phyloP scores from a whole-genome alignment of 495 filamentous ascomycete species.

The Penicillium canariense region DNA sequence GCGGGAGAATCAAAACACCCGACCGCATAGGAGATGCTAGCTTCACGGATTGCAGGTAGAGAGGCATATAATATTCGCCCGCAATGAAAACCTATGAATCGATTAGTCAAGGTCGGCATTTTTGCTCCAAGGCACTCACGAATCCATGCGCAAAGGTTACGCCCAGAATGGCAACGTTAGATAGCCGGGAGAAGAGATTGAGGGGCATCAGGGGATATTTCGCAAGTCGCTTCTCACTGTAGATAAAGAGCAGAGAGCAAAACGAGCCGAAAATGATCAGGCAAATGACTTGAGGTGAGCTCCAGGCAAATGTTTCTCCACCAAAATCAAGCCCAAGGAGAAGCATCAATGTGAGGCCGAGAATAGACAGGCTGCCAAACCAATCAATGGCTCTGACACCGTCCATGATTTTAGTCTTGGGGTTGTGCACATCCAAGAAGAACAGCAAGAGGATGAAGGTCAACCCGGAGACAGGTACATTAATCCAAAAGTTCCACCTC shows the following conservation, averaged over 20 bases:
- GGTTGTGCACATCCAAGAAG: conserved; percentile 60
- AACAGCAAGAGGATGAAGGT: conserved; percentile 57
- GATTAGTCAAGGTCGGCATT: conserved; percentile 2
- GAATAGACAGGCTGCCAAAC: conserved; percentile 65
- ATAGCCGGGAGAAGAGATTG: conserved; percentile 55
- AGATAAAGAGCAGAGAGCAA: conserved; percentile 60
- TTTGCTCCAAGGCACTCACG: no score
- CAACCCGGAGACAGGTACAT: conserved; percentile 58
- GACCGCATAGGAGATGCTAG: conserved; percentile 50
- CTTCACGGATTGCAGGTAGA: conserved; percentile 56
- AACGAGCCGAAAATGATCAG: conserved; percentile 70
- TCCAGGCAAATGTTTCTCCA: conserved; percentile 70
- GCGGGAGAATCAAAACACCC: conserved; percentile 52
- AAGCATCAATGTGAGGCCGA: conserved; percentile 72
- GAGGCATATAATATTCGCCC: conserved; percentile 56
- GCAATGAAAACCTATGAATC: conserved; percentile 44
- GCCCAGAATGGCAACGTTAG: conserved; percentile 57
- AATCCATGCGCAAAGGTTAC: conserved; percentile 54
- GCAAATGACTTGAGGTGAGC: conserved; percentile 70
- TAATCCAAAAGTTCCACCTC: conserved; percentile 74
- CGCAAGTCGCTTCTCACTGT: conserved; percentile 69
- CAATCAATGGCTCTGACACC: conserved; percentile 79
- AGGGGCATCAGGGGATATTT: conserved; percentile 77
- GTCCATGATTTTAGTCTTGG: conserved; percentile 51
- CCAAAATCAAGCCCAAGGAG: conserved; percentile 76